These are phyloP conservation scores for Macrolepiota fuliginosa DNA, from an alignment of 768 basidiomycete genomes.

Conservation along the genomic window DNA sequence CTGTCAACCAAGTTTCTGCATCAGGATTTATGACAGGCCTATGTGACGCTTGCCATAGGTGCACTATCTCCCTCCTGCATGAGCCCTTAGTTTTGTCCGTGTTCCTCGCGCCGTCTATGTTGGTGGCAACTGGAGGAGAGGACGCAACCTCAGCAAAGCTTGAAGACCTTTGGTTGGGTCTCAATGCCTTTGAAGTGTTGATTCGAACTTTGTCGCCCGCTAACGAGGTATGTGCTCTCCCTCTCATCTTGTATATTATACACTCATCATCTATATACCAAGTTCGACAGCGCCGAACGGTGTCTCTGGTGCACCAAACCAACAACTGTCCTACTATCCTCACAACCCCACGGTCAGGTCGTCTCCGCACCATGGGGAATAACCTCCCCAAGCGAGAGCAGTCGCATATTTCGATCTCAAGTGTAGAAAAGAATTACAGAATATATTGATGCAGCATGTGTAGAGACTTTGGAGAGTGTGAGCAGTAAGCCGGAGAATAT, in stretches of 20 bases:
- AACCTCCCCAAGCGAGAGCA: too few species aligned
- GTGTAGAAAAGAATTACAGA: too few species aligned
- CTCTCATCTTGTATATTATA: slow-evolving; percentile 46
- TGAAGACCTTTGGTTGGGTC: slow-evolving; percentile 47
- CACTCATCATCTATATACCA: too few species aligned
- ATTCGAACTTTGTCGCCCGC: slow-evolving; percentile 55
- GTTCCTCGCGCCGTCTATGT: slow-evolving; percentile 55
- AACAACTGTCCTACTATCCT: slow-evolving; percentile 40
- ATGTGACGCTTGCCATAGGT: slow-evolving; percentile 30
- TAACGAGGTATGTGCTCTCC: too few species aligned
- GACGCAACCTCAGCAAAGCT: slow-evolving; percentile 14
- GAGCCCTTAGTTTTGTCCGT: slow-evolving; percentile 60
- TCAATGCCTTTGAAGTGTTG: slow-evolving; percentile 62
- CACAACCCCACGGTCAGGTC: slow-evolving; percentile 41
- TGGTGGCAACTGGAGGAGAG: slow-evolving; percentile 29
- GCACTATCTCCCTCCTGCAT: slow-evolving; percentile 40
- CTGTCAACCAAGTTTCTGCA: slow-evolving; percentile 44
- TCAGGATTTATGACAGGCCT: slow-evolving; percentile 44
- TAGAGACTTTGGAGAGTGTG: too few species aligned
- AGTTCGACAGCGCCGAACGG: slow-evolving; percentile 53
- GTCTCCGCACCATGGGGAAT: too few species aligned
- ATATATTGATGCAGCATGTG: too few species aligned
- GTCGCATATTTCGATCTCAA: too few species aligned
- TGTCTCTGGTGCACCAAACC: too few species aligned
- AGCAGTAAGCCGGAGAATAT: too few species aligned